These are phyloP conservation scores for Boletus edulis DNA, from an alignment of 768 basidiomycete species.

Conservation along the genomic window DNA sequence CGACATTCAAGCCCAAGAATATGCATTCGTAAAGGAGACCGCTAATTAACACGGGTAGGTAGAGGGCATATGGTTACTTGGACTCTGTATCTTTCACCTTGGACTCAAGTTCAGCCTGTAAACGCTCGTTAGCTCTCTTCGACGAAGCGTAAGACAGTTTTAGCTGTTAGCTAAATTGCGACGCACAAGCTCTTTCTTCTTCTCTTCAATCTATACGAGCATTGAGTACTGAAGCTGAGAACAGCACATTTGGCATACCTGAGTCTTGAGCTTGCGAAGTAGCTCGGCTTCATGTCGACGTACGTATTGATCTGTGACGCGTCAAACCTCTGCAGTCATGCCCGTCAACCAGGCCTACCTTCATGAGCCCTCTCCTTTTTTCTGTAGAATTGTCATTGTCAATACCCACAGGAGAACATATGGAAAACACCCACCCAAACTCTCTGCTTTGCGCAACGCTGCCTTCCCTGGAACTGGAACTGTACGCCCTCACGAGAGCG, in stretches of 20 bases:
- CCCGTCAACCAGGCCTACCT: conserved; percentile 32
- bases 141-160: conserved; percentile 12
- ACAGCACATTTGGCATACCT: conserved; percentile 38
- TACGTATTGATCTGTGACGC: conserved; percentile 56
- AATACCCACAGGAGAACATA: not conserved
- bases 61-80: conserved; percentile 13
- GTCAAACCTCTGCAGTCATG: not conserved
- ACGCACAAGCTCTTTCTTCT: conserved; percentile 34
- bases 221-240: not conserved
- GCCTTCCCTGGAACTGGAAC: conserved; percentile 47
- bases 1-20: not conserved
- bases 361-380: conserved; percentile 76
- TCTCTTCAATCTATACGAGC: conserved; percentile 26
- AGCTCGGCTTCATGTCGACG: conserved; percentile 56
- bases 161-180: conserved; percentile 6
- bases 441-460: conserved; percentile 59
- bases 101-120: conserved; percentile 31
- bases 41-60: conserved; percentile 8
- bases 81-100: conserved; percentile 22
- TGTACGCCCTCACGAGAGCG: conserved; percentile 32
- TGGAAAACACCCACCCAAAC: conserved; percentile 48
- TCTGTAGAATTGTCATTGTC: conserved; percentile 34
- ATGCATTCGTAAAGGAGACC: not conserved
- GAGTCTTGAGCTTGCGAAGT: conserved; percentile 54
- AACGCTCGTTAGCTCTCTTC: conserved; percentile 11